Evolutionary conservation across 1,284 basidiomycete genomes (phyloP).

Genomic region (Clitocybe nebularis): DNA sequence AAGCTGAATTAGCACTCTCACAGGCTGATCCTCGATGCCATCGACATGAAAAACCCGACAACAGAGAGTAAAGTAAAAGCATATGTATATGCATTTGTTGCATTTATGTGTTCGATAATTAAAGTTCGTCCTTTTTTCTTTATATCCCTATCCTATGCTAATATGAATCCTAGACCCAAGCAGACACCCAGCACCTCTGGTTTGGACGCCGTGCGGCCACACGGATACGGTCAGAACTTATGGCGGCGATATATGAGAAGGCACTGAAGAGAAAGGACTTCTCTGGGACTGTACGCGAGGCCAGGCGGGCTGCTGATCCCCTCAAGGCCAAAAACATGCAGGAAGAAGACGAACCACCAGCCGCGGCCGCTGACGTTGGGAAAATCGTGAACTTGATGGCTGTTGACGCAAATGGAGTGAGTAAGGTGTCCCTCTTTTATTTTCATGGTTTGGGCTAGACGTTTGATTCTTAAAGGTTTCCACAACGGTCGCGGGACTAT

Average conservation of each 20-base stretch:
- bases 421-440: constrained; percentile 68
- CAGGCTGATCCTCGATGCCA: constrained; percentile 48
- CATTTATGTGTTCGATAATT: constrained; percentile 53
- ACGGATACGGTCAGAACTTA: constrained; percentile 68
- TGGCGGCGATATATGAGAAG: constrained; percentile 85
- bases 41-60: constrained; percentile 31
- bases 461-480: constrained; percentile 33
- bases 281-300: constrained; percentile 65
- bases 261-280: constrained; percentile 81
- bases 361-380: constrained; percentile 65
- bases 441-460: constrained; percentile 40
- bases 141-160: background rate
- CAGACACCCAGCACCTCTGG: constrained; percentile 79
- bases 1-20: background rate
- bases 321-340: constrained; percentile 34
- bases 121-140: constrained; percentile 34
- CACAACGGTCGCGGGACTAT: constrained; percentile 46
- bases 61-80: constrained; percentile 51
- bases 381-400: constrained; percentile 82
- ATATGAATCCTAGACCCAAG: constrained; percentile 39
- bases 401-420: constrained; percentile 54
- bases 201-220: constrained; percentile 66
- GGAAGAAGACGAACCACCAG: constrained; percentile 37
- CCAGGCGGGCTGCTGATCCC: constrained; percentile 36
- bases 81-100: constrained; percentile 69